Base-by-base conservation (phyloP, 805 yeast genomes). In the Kurtzmaniella fragi region DNA sequence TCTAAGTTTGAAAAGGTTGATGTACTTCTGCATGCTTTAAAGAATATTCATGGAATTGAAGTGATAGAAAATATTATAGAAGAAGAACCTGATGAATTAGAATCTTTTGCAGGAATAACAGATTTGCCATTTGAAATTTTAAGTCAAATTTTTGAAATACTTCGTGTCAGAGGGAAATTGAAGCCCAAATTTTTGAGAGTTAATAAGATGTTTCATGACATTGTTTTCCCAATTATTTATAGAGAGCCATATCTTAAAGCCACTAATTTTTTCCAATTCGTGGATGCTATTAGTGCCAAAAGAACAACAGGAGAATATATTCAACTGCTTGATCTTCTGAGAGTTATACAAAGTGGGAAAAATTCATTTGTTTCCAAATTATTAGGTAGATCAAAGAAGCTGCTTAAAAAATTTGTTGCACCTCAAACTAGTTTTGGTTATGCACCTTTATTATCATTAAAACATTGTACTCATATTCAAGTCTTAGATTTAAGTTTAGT, bases 401-500 rank as follows among this genome's bases (percentile, higher is more conserved):
- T 70, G 29, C 64, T 93, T 35, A 75, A 79, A 45, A 65, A 71
- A 9, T 89, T 93, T 50, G 75, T 84, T 6, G 96, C 98, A 0
- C 96, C 98, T 3, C 98, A 91, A 56, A 82, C 97, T 26, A 84
- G 95, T 63, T 91, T 93, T 66, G 99, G 99, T 0, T 74, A 80
- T 36, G 84, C 95, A 2, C 97, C 98, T 1, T 63, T 91, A 47
- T 75, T 87, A n/a, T 80, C 95, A 37, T 67, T 93, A 33, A 75
- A 85, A 42, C 68, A 80, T 32, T 93, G 99, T 57, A 64, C 64
- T 16, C 69, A 73, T 23, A 63, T 91, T 41, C 70, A 70, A 45
- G 74, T 78, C 2, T 64, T 91, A 28, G 97, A 91, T 56, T 62
- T 91, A 43, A 77, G 95, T 10, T 67, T 89, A 17, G 97, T 91